Evolutionary conservation across 1,284 basidiomycete species (phyloP).

Genomic region (Boletus sp.): DNA sequence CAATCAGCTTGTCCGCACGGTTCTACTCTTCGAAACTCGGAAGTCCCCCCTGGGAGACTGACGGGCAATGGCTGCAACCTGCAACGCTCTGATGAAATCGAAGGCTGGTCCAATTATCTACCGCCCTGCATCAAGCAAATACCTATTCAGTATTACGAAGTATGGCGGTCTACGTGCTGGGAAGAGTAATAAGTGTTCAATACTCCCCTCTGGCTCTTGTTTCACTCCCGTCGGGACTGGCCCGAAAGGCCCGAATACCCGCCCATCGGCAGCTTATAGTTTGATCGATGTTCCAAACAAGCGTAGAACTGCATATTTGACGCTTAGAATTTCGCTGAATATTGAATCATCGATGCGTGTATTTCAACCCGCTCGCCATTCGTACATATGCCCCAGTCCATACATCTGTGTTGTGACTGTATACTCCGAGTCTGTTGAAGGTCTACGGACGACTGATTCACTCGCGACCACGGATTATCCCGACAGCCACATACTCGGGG

Average conservation of each 20-base stretch:
- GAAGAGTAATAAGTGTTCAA: constrained; percentile 36
- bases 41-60: constrained; percentile 87
- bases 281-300: constrained; percentile 64
- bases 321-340: too few species aligned
- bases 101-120: constrained; percentile 97
- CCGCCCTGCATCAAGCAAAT: constrained; percentile 86
- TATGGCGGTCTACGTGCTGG: constrained; percentile 10
- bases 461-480: too few species aligned
- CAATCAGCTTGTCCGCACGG: constrained; percentile 97
- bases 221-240: constrained; percentile 41
- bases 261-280: constrained; percentile 77
- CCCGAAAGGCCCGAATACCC: constrained; percentile 46
- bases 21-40: constrained; percentile 92
- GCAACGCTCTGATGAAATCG: constrained; percentile 80
- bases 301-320: too few species aligned
- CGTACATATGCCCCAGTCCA: too few species aligned
- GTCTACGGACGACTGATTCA: too few species aligned
- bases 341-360: too few species aligned
- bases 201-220: constrained; percentile 74
- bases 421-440: too few species aligned
- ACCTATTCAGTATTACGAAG: constrained; percentile 70
- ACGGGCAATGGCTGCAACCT: too few species aligned
- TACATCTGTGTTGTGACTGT: too few species aligned
- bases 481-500: too few species aligned
- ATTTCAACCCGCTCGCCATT: too few species aligned